phyloP scores from a whole-genome alignment of 2,329 filamentous ascomycete genomes.

The Aschersonia sp. region DNA sequence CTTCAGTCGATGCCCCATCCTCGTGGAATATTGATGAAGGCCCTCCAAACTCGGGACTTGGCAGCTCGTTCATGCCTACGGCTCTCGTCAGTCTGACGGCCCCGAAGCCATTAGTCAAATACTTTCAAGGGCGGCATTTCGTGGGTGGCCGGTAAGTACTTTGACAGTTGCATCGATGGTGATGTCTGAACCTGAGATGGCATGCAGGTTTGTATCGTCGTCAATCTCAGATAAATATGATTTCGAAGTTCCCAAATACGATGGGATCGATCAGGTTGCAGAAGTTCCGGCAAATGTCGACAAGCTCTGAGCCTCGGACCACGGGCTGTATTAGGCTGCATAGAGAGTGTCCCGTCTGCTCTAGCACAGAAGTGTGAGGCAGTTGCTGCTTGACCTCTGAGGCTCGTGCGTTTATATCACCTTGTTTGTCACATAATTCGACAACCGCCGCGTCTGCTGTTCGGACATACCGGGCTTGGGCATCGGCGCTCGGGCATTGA shows the following conservation, averaged over 20 bases:
- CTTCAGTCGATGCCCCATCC: slow-evolving; percentile 84
- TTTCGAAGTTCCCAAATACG: slow-evolving; percentile 69
- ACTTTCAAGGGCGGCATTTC: slow-evolving; percentile 82
- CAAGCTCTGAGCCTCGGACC: slow-evolving; percentile 28
- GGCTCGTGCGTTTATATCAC: not conserved
- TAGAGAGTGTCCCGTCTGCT: too few species aligned
- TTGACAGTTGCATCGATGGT: not conserved
- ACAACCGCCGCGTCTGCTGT: slow-evolving; percentile 41
- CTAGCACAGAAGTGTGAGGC: not conserved
- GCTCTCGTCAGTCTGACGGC: slow-evolving; percentile 81
- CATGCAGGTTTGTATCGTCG: slow-evolving; percentile 58
- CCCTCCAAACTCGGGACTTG: slow-evolving; percentile 62
- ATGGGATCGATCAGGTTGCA: slow-evolving; percentile 78
- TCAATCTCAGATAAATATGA: slow-evolving; percentile 73
- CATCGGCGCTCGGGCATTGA: slow-evolving; percentile 39
- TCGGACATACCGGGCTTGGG: slow-evolving; percentile 45
- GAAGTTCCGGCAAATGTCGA: slow-evolving; percentile 46
- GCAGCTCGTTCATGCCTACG: slow-evolving; percentile 66
- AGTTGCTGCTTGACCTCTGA: not conserved
- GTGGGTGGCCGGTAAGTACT: slow-evolving; percentile 60
- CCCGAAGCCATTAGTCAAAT: slow-evolving; percentile 76
- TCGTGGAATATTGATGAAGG: slow-evolving; percentile 89
- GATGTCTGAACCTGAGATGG: slow-evolving; percentile 6
- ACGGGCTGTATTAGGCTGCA: too few species aligned
- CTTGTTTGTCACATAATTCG: slow-evolving; percentile 33